Conservation (phyloP, 1,139 yeast species). For the Protomyces lactucae-debilis region DNA sequence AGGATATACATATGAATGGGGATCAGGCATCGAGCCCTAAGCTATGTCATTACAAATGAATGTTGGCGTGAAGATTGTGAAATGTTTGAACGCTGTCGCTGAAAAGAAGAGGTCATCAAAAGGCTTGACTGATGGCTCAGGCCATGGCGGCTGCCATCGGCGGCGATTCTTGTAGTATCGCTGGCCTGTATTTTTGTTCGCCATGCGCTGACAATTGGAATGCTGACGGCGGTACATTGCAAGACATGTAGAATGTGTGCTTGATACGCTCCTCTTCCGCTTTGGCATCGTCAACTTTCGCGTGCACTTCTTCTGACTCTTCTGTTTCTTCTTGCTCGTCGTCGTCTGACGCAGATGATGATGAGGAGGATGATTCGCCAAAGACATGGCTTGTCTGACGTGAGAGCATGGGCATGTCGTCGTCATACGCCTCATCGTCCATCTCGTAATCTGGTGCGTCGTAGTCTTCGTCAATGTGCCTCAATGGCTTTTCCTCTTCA, state of each 20-base stretch:
- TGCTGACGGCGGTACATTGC: background rate
- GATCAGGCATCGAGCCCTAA: no score
- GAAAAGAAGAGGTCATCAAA: background rate
- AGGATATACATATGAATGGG: no score
- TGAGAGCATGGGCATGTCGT: conserved; percentile 22
- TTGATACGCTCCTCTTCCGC: background rate
- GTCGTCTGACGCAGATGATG: background rate
- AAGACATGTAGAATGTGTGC: background rate
- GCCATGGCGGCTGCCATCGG: background rate
- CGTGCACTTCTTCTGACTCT: background rate
- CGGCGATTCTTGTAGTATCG: background rate
- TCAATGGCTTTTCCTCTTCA: background rate
- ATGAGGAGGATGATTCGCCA: background rate
- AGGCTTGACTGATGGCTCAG: background rate
- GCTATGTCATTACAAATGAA: no score
- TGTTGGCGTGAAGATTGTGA: background rate
- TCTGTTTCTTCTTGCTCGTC: background rate
- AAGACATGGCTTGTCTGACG: conserved; percentile 6
- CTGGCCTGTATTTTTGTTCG: background rate
- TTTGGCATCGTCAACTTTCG: background rate
- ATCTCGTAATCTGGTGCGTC: background rate
- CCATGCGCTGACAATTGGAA: background rate
- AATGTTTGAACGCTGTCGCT: background rate
- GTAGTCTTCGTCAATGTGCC: background rate
- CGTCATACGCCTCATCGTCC: background rate